phyloP scores from a whole-genome alignment of 2,329 filamentous ascomycete genomes.

The Ceratocystis alfenasii region DNA sequence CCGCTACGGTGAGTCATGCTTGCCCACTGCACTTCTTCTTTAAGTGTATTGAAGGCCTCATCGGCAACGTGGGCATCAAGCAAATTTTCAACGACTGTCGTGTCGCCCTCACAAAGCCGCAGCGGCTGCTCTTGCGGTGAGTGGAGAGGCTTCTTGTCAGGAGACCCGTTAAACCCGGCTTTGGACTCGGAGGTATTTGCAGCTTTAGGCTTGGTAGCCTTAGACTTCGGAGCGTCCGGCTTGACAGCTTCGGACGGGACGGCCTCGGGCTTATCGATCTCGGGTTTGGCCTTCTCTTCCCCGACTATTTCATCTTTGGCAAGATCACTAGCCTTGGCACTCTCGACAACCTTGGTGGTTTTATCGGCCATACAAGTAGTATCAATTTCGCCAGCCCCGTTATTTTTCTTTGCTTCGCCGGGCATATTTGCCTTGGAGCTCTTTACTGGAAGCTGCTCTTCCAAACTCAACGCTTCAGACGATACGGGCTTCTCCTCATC shows the following conservation, averaged over 20 bases:
- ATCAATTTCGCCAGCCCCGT: too few species aligned
- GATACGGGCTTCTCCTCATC: neutral
- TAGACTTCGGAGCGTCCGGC: neutral
- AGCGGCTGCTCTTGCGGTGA: neutral
- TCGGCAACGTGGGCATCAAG: constrained; percentile 46
- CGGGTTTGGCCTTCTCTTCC: neutral
- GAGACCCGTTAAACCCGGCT: neutral
- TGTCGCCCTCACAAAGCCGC: constrained; percentile 67
- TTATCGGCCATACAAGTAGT: too few species aligned
- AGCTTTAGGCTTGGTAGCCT: neutral
- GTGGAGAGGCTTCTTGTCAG: neutral
- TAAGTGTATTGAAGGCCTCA: constrained; percentile 56
- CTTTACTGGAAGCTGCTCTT: neutral
- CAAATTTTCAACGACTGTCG: constrained; percentile 57
- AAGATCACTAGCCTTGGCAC: neutral
- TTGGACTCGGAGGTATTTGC: neutral
- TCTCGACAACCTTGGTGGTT: too few species aligned
- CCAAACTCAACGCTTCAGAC: neutral
- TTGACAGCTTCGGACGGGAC: neutral
- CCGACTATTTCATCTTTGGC: neutral
- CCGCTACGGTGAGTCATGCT: constrained; percentile 87
- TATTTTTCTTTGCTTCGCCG: neutral
- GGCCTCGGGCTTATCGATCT: neutral
- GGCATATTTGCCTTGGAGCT: neutral
- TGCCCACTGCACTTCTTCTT: constrained; percentile 71